A percentile compares a stretch with the other conserved stretches of the same genome.
phyloP scores from a whole-genome alignment of 345 rosid species.

The Cochlearia excelsa region DNA sequence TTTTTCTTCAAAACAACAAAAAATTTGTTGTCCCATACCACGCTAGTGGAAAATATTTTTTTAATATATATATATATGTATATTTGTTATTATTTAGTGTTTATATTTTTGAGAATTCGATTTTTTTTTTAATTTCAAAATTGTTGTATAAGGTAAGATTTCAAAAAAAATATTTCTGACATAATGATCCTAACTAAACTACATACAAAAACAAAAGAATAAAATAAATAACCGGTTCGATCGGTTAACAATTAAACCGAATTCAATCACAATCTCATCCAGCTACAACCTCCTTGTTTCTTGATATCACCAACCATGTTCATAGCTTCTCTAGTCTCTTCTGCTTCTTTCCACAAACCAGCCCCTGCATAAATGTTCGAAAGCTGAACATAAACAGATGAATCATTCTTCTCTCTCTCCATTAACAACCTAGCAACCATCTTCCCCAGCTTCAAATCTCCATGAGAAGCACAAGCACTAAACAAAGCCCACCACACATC shows the following conservation, averaged over 20 bases:
- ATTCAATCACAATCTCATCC: slow-evolving; percentile 46
- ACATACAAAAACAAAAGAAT: no score
- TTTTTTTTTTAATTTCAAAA: no score
- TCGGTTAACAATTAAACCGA: slow-evolving; percentile 16
- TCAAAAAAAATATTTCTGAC: no score
- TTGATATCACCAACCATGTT: slow-evolving; percentile 37
- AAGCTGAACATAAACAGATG: slow-evolving; percentile 57
- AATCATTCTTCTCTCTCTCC: slow-evolving; percentile 46
- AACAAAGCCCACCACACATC: slow-evolving; percentile 60
- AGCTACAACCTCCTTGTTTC: slow-evolving; percentile 65
- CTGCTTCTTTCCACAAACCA: slow-evolving; percentile 80
- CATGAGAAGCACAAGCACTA: slow-evolving; percentile 76
- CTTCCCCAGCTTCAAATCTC: slow-evolving; percentile 61
- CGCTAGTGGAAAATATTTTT: no score
- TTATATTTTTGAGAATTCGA: no score
- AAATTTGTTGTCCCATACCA: no score
- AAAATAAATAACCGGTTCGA: not conserved
- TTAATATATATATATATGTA: no score
- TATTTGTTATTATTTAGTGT: no score
- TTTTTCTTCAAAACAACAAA: no score
- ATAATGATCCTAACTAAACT: no score
- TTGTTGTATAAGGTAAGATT: no score
- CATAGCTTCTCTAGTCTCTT: slow-evolving; percentile 44
- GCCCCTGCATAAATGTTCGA: slow-evolving; percentile 75
- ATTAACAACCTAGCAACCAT: slow-evolving; percentile 52